phyloP scores from a whole-genome alignment of 805 yeast species.

The Komagataella mondaviorum region DNA sequence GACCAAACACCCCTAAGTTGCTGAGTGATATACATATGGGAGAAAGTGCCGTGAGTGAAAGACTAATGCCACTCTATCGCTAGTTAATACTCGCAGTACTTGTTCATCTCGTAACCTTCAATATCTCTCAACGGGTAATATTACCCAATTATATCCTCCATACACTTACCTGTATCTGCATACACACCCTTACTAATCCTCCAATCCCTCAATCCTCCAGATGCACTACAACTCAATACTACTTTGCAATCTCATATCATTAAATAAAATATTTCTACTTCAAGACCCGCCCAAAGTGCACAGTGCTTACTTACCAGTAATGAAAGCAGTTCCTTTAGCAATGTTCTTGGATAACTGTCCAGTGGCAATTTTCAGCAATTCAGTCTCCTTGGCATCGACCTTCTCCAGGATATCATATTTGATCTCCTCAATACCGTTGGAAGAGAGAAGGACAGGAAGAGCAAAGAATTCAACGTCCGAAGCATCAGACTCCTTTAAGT shows the following conservation, averaged over 20 bases:
- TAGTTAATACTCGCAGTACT: no score
- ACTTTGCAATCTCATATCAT: slow-evolving; percentile 3
- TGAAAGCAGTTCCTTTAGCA: slow-evolving; percentile 43
- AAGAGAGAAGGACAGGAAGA: slow-evolving; percentile 43
- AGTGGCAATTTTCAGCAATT: slow-evolving; percentile 37
- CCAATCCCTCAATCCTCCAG: no score
- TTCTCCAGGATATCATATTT: slow-evolving; percentile 37
- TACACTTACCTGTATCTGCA: no score
- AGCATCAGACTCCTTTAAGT: slow-evolving; percentile 14
- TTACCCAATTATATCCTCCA: no score
- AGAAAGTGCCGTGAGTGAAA: neutral
- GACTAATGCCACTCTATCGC: neutral
- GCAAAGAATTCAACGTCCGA: slow-evolving; percentile 34
- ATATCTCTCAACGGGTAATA: no score
- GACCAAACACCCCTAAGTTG: neutral
- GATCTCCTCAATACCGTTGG: slow-evolving; percentile 42
- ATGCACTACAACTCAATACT: neutral
- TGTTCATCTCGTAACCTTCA: no score
- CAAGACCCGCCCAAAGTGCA: neutral
- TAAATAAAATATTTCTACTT: neutral
- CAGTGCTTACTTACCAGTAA: slow-evolving; percentile 10
- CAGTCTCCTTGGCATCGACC: slow-evolving; percentile 37
- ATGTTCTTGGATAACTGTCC: slow-evolving; percentile 42
- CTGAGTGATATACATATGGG: neutral
- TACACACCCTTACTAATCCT: no score